Conservation (phyloP, 1,284 basidiomycete genomes). For the Xerocomus amazonicus region DNA sequence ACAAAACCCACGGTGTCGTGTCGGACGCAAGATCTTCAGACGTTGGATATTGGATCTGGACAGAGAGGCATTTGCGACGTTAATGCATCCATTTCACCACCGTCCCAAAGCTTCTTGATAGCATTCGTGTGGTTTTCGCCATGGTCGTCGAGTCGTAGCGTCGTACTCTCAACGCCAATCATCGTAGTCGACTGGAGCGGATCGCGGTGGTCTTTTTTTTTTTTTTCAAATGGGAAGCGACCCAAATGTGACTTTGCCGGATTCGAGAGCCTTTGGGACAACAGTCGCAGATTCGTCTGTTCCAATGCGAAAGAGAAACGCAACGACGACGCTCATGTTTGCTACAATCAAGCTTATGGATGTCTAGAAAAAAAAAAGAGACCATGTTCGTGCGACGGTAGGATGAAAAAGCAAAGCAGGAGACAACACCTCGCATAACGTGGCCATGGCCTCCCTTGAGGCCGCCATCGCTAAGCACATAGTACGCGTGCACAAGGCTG, state of each 20-base stretch:
- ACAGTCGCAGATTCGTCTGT: neutral
- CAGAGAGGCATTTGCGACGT: too few relatives aligned
- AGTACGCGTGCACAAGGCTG: constrained; percentile 1
- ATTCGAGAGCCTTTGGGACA: neutral
- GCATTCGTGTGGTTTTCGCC: too few relatives aligned
- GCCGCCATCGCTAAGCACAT: neutral
- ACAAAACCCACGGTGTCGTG: too few relatives aligned
- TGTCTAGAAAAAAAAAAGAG: neutral
- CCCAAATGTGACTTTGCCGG: constrained; percentile 3
- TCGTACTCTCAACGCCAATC: constrained; percentile 2
- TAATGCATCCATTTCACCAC: too few relatives aligned
- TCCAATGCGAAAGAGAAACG: constrained; percentile 4
- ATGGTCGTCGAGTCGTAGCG: constrained; percentile 2
- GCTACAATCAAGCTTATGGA: constrained; percentile 4
- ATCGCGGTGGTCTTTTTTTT: neutral
- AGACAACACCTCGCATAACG: constrained; percentile 1
- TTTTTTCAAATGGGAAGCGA: neutral
- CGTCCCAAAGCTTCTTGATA: too few relatives aligned
- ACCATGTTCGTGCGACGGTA: neutral
- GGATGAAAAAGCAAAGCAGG: neutral
- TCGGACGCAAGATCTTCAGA: too few relatives aligned
- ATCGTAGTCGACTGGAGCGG: neutral
- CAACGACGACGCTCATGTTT: constrained; percentile 3
- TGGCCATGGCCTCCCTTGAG: constrained; percentile 2
- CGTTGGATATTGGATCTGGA: too few relatives aligned